Base-by-base conservation (phyloP, 129 eudicot species). In the Lonicera japonica region DNA sequence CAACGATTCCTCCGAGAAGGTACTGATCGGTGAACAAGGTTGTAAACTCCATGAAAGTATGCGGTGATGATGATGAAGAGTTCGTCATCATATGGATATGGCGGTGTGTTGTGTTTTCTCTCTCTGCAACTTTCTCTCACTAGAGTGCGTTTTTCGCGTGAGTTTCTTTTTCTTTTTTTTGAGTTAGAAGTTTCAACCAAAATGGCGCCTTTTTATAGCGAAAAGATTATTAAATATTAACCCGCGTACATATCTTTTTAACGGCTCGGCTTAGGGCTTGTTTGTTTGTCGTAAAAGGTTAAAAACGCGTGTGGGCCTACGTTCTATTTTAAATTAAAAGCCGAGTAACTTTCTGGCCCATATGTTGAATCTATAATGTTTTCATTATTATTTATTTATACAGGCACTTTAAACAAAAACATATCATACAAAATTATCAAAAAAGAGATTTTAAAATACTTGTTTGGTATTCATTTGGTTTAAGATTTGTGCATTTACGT, bases 1-100 rank as follows among this genome's bases (percentile, higher is more conserved):
- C 79, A 21, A 75, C 51, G 40, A 74, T 62, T 34, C 74, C 75
- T 16, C 83, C 73, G 14, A 74, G 8, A 56, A 78, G 70, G 60
- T 63, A 81, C 63, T 69, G 75, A 59, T 70, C 75, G 16, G 61
- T 69, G 68, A 59, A 19, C 67, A 73, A 23, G 41, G 68, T 61
- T 43, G 29, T 70, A 15, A 70, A 36, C 55, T 67, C 68, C 73
- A 69, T 63, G 52, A 36, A 63, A 43, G 52, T 16, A 45, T 62
- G 55, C 34, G 21, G 17, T 10, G 22, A 54, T 14, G 64, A 24
- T 18, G 54, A 41, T 2, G 67, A 45, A 43, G 75, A 23, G 29
- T n/a, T 17, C 41, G 54, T 52, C 61, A 47, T 8, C 39, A 25
- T 47, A 34, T 52, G 9, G 1, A 13, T 23, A 3, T 50, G 11